A percentile compares a stretch with the other conserved stretches of the same genome.
Evolutionary conservation across 257 asterid genomes (phyloP).

Genomic region (Marsdenia floribunda): DNA sequence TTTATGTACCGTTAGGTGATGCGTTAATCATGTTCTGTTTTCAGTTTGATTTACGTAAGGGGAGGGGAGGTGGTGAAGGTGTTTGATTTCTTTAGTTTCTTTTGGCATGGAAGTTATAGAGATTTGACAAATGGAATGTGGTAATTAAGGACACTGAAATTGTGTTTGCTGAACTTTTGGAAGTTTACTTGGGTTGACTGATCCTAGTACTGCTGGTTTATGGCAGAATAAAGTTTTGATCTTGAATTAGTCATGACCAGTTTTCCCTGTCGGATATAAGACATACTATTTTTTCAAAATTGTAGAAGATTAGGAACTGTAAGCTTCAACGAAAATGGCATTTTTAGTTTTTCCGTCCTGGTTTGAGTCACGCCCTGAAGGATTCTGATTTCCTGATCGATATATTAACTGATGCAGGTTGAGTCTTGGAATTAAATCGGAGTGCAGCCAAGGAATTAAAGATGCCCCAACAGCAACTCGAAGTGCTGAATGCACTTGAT

Average conservation of each 20-base stretch:
- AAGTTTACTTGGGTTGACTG: background rate
- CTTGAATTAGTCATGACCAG: background rate
- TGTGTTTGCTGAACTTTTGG: background rate
- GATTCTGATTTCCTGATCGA: too few relatives aligned
- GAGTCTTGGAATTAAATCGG: too few relatives aligned
- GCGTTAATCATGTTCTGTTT: background rate
- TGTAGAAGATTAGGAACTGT: background rate
- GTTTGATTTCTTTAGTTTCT: background rate
- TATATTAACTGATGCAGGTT: too few relatives aligned
- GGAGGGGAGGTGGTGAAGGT: background rate
- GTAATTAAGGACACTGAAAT: background rate
- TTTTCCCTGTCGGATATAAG: background rate
- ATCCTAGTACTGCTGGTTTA: background rate
- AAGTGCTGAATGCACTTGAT: constrained; percentile 33
- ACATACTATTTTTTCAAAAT: too few relatives aligned
- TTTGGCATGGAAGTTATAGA: background rate
- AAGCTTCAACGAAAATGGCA: background rate
- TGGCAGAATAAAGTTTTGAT: background rate
- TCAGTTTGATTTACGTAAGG: background rate
- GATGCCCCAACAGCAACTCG: constrained; percentile 19
- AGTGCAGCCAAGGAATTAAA: background rate
- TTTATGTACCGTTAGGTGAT: background rate
- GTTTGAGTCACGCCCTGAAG: too few relatives aligned
- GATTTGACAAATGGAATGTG: too few relatives aligned
- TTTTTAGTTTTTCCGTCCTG: too few relatives aligned